A percentile compares a stretch with the other conserved stretches of the same genome.
These are phyloP conservation scores for Panicum miliaceum DNA, from an alignment of 176 grass and related monocot species.

Conservation along the genomic window DNA sequence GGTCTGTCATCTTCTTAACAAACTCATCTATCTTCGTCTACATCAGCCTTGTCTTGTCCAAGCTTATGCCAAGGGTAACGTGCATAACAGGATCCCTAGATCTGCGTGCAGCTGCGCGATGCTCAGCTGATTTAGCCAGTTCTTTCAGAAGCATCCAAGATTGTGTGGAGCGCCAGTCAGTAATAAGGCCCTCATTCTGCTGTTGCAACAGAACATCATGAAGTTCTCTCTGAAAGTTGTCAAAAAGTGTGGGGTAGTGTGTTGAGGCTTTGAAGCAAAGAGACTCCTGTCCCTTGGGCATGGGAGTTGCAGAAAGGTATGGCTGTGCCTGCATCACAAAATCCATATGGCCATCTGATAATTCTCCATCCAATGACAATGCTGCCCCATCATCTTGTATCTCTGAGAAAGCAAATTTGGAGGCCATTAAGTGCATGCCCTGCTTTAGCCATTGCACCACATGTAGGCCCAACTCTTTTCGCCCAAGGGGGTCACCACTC, in stretches of 20 bases:
- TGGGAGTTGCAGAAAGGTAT: conserved; percentile 61
- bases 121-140: conserved; percentile 70
- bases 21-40: conserved; percentile 76
- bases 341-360: conserved; percentile 27
- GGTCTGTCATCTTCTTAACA: conserved; percentile 81
- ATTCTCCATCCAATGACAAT: conserved; percentile 47
- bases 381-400: conserved; percentile 50
- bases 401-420: conserved; percentile 58
- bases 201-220: conserved; percentile 59
- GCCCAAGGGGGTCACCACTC: conserved; percentile 82
- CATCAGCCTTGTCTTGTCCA: conserved; percentile 72
- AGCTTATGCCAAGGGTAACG: conserved; percentile 61
- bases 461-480: conserved; percentile 69
- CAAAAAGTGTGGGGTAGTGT: conserved; percentile 90
- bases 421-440: conserved; percentile 85
- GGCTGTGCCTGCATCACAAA: conserved; percentile 76
- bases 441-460: conserved; percentile 76
- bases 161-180: conserved; percentile 61
- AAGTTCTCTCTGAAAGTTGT: conserved; percentile 90
- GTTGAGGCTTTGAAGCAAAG: conserved; percentile 80
- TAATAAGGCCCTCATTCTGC: conserved; percentile 52
- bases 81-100: conserved; percentile 51
- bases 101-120: conserved; percentile 60
- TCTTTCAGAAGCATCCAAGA: conserved; percentile 86
- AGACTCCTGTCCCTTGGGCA: conserved; percentile 80